Evolutionary conservation across 495 filamentous ascomycete species (phyloP).

Genomic region (Extremus antarcticus): DNA sequence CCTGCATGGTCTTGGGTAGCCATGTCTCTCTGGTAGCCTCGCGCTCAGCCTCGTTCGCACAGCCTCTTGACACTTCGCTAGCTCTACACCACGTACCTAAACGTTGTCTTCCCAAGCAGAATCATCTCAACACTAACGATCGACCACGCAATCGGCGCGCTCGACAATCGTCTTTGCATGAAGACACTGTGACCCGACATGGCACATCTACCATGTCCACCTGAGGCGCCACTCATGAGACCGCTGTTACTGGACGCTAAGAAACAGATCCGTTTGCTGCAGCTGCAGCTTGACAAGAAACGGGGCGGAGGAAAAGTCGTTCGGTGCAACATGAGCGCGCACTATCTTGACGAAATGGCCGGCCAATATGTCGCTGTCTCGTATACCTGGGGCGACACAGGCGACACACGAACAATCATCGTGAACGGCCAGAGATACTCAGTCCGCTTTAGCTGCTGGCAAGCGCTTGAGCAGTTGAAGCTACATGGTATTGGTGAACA

Average conservation of each 20-base stretch:
- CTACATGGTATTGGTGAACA: neutral
- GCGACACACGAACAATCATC: neutral
- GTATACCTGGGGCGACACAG: neutral
- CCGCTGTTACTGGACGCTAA: neutral
- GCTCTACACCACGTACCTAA: too few relatives aligned
- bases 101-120: too few relatives aligned
- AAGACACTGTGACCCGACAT: too few relatives aligned
- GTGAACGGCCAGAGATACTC: neutral
- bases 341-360: neutral
- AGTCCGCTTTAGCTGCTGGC: neutral
- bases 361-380: neutral
- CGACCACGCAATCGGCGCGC: too few relatives aligned
- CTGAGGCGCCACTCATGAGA: neutral
- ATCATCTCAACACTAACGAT: too few relatives aligned
- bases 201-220: neutral
- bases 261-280: neutral
- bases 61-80: too few relatives aligned
- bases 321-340: neutral
- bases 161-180: too few relatives aligned
- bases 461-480: neutral
- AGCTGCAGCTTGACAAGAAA: neutral
- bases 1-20: too few relatives aligned
- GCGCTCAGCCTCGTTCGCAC: too few relatives aligned
- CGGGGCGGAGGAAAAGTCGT: neutral
- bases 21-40: too few relatives aligned